Percentiles rank a stretch among this genome's conserved stretches.
These are phyloP conservation scores for Oenanthe sinensis DNA, from an alignment of 129 eudicot species.

Conservation along the genomic window DNA sequence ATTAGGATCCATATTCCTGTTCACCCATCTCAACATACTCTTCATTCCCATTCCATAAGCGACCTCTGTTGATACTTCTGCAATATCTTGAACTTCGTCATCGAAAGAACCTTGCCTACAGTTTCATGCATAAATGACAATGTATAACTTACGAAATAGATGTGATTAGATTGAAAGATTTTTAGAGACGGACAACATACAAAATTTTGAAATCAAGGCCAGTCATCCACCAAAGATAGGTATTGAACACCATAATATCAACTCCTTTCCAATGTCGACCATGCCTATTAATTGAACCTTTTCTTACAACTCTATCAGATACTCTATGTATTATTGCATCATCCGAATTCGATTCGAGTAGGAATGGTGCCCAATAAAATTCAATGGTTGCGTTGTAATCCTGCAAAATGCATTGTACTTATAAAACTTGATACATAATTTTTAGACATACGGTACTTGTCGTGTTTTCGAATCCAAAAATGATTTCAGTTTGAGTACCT, in stretches of 20 bases:
- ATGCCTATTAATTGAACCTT: slow-evolving; percentile 78
- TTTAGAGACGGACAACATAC: slow-evolving; percentile 20
- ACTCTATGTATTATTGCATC: slow-evolving; percentile 64
- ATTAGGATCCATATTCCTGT: slow-evolving; percentile 69
- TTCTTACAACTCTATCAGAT: slow-evolving; percentile 72
- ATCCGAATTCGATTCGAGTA: slow-evolving; percentile 85
- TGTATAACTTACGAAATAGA: neutral
- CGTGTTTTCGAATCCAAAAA: no score
- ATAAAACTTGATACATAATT: neutral
- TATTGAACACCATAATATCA: slow-evolving; percentile 90
- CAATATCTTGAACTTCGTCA: slow-evolving; percentile 58
- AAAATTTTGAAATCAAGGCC: slow-evolving; percentile 62
- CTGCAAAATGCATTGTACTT: slow-evolving; percentile 13
- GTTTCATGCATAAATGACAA: neutral
- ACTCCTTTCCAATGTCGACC: slow-evolving; percentile 92
- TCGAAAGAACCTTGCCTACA: slow-evolving; percentile 81
- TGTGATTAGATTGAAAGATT: neutral
- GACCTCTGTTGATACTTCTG: slow-evolving; percentile 64
- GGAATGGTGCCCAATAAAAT: slow-evolving; percentile 98
- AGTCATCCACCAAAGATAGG: slow-evolving; percentile 99
- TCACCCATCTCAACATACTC: slow-evolving; percentile 92
- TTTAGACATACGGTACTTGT: no score
- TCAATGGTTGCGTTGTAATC: slow-evolving; percentile 89
- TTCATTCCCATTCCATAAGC: slow-evolving; percentile 84
- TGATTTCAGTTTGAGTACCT: slow-evolving; percentile 26